Base-by-base conservation (phyloP, 371 early-diverging fungal genomes). In the Fennellomyces sp. region DNA sequence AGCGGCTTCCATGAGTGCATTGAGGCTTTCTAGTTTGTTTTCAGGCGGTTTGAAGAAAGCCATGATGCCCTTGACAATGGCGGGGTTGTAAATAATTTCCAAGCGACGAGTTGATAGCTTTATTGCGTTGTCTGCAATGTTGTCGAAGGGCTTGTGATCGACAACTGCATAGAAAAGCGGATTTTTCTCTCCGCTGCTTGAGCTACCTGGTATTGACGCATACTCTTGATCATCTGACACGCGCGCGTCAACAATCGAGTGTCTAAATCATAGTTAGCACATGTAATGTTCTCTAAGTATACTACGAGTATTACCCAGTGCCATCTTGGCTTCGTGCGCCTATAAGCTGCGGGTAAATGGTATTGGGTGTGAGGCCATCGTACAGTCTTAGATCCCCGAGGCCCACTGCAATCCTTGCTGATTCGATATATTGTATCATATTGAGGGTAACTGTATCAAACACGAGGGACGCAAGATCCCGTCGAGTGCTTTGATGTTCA, bases 51-150 rank as follows among this genome's bases (percentile, higher is more conserved):
- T 85, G 55, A 95, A 88, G 66, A 94, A 95, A 6, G 73, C 69
- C 6, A 84, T 64, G n/a, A 93, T 64, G 2, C 86, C 85, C 21
- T 69, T 65, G 35, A 93, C 81, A 2, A 88, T 79, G 0, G 63
- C 58, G 2, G 92, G 93, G 55, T 90, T 92, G 70, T 90, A 86
- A 12, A 94, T 81, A 38, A 95, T 88, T 58, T 92, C 87, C 39
- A 94, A 73, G 45, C 92, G 91, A n/a, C 88, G 83, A 81, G 93
- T 89, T 26, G 75, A 75, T 19, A 94, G 68, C 2, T 73, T 64
- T 5, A 95, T 65, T 1, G 88, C 88, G 30, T 92, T 83, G 64
- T 93, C 93, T 0, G 92, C 91, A n/a, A 83, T 73, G 11, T 72
- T 80, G 55, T 88, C 84, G 10, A 90, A 57, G 0, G 95, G 94